Percentiles rank a stretch among this genome's conserved stretches.
Conservation (phyloP, 371 early-diverging fungal species). For the Lichtheimia ramosa region DNA sequence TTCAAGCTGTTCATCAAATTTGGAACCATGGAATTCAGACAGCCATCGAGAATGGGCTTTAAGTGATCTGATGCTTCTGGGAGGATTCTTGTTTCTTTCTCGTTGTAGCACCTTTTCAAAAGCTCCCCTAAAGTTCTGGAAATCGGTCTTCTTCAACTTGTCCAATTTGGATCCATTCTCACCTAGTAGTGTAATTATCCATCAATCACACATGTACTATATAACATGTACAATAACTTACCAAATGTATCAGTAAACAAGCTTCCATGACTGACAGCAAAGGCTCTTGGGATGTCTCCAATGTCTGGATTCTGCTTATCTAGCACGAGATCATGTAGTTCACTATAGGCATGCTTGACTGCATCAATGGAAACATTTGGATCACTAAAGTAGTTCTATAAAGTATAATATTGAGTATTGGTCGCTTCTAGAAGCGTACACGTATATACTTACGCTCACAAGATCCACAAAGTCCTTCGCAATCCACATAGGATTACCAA, state of each 20-base stretch:
- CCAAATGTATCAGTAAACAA: constrained; percentile 24
- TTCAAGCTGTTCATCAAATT: constrained; percentile 54
- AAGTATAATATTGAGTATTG: too few relatives aligned
- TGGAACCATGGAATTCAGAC: constrained; percentile 38
- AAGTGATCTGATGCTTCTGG: constrained; percentile 31
- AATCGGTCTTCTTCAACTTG: constrained; percentile 30
- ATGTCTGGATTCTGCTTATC: constrained; percentile 16
- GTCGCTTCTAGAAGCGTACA: neutral
- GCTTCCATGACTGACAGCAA: constrained; percentile 53
- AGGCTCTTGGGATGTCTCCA: constrained; percentile 41
- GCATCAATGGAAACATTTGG: too few relatives aligned
- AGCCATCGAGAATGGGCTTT: constrained; percentile 75
- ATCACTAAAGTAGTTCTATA: too few relatives aligned
- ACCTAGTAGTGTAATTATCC: constrained; percentile 17
- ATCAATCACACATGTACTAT: neutral
- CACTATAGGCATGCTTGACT: constrained; percentile 16
- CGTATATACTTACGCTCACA: constrained; percentile 33
- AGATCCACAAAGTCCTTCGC: constrained; percentile 66
- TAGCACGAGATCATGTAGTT: constrained; percentile 38
- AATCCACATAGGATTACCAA: constrained; percentile 70
- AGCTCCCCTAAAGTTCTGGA: neutral
- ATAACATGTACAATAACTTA: constrained; percentile 38
- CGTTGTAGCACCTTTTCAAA: constrained; percentile 23
- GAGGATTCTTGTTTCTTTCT: neutral
- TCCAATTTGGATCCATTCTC: constrained; percentile 49